phyloP scores from a whole-genome alignment of 768 basidiomycete species.

The Gymnopilus dilepis region DNA sequence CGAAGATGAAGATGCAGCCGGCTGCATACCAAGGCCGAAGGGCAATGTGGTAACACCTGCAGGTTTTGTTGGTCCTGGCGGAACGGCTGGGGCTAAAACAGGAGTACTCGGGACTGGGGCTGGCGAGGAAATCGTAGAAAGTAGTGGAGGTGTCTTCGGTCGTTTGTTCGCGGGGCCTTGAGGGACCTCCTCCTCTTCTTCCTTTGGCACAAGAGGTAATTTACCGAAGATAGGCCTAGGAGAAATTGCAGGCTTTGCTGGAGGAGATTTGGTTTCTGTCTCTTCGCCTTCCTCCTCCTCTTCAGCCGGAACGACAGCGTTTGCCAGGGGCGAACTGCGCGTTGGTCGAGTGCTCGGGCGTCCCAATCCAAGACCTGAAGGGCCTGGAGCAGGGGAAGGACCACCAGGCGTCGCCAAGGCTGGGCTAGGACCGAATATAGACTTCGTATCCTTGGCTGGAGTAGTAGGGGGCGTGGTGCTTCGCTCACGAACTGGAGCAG shows the following conservation, averaged over 20 bases:
- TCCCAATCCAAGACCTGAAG: conserved; percentile 54
- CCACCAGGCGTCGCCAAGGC: conserved; percentile 36
- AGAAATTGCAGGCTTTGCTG: conserved; percentile 32
- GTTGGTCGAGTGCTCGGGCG: conserved; percentile 68
- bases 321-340: conserved; percentile 81
- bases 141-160: conserved; percentile 56
- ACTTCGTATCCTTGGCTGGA: conserved; percentile 49
- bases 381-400: conserved; percentile 35
- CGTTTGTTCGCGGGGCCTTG: conserved; percentile 33
- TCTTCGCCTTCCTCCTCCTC: conserved; percentile 47
- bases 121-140: conserved; percentile 36
- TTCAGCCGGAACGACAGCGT: conserved; percentile 47
- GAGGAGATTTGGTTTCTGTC: conserved; percentile 17
- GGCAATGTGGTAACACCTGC: neutral
- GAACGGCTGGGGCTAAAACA: conserved; percentile 15
- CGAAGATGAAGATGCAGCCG: conserved; percentile 17
- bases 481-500: conserved; percentile 42
- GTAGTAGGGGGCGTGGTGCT: conserved; percentile 72
- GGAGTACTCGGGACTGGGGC: conserved; percentile 17
- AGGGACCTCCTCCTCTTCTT: conserved; percentile 23
- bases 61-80: conserved; percentile 9
- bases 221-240: conserved; percentile 44
- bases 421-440: conserved; percentile 43
- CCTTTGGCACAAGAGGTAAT: conserved; percentile 33
- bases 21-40: conserved; percentile 7